Evolutionary conservation across 208 protist species (phyloP).

Genomic region (Leishmania arabica): DNA sequence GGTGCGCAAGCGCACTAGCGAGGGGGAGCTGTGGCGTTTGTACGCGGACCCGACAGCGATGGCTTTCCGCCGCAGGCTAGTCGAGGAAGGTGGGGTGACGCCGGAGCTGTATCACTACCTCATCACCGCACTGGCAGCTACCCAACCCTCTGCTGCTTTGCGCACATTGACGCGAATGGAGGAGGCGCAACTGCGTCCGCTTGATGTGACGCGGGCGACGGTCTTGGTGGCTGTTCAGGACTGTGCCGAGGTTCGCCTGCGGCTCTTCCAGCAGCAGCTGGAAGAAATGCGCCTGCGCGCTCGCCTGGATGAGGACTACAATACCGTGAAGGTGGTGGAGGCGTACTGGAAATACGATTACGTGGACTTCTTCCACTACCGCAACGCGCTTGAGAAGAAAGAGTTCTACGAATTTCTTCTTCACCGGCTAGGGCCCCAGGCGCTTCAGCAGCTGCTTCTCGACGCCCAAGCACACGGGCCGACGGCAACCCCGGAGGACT

Average conservation of each 20-base stretch:
- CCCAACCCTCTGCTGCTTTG: conserved; percentile 71
- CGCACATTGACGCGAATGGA: conserved; percentile 74
- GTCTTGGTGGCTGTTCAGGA: conserved; percentile 59
- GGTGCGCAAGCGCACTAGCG: conserved; percentile 11
- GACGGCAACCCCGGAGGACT: conserved; percentile 35
- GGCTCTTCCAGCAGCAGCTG: conserved; percentile 68
- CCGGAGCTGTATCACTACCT: conserved; percentile 92
- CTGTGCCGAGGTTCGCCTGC: conserved; percentile 40
- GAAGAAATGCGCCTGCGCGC: conserved; percentile 43
- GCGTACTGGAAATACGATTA: conserved; percentile 89
- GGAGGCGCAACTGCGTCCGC: conserved; percentile 54
- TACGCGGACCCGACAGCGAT: conserved; percentile 51
- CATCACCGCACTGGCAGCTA: conserved; percentile 53
- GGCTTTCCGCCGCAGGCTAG: conserved; percentile 46
- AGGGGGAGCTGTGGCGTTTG: conserved; percentile 63
- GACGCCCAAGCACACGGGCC: conserved; percentile 19
- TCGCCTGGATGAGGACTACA: conserved; percentile 60
- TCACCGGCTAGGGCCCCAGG: conserved; percentile 41
- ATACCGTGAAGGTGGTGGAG: conserved; percentile 60
- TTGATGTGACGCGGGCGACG: conserved; percentile 78
- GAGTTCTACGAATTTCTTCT: conserved; percentile 68
- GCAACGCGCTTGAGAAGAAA: conserved; percentile 54
- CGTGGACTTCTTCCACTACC: conserved; percentile 76
- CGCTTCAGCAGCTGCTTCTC: conserved; percentile 60
- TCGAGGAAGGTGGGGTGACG: conserved; percentile 72